These are phyloP conservation scores for Syzygium malaccense DNA, from an alignment of 441 rosid genomes.

Conservation along the genomic window DNA sequence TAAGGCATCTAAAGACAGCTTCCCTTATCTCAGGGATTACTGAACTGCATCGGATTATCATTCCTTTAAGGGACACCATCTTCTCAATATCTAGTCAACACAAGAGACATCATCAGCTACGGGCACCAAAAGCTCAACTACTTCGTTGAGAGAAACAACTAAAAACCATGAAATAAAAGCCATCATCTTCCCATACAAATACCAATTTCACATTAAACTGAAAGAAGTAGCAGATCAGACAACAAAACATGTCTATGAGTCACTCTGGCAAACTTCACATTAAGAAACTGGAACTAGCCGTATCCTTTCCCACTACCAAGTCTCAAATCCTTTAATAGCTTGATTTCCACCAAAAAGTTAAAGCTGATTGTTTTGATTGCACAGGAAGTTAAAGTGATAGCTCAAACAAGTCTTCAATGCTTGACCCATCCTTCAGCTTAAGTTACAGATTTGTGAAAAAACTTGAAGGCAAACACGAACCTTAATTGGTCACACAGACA, in stretches of 20 bases:
- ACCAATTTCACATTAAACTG: background rate
- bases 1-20: slow-evolving; percentile 84
- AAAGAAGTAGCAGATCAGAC: background rate
- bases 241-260: background rate
- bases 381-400: background rate
- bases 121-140: background rate
- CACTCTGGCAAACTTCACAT: background rate
- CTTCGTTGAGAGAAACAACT: background rate
- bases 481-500: background rate
- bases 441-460: background rate
- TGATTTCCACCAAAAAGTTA: background rate
- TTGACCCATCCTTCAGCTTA: background rate
- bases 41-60: slow-evolving; percentile 88
- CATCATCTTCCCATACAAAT: background rate
- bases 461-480: background rate
- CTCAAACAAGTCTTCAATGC: background rate
- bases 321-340: background rate
- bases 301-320: background rate
- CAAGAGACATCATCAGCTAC: background rate
- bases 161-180: background rate
- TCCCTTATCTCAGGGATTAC: slow-evolving; percentile 97
- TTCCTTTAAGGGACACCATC: slow-evolving; percentile 93
- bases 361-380: background rate
- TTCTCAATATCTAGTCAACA: slow-evolving; percentile 73
- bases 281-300: background rate